Conservation (phyloP, 2,329 filamentous ascomycete species). For the Nemania diffusa region DNA sequence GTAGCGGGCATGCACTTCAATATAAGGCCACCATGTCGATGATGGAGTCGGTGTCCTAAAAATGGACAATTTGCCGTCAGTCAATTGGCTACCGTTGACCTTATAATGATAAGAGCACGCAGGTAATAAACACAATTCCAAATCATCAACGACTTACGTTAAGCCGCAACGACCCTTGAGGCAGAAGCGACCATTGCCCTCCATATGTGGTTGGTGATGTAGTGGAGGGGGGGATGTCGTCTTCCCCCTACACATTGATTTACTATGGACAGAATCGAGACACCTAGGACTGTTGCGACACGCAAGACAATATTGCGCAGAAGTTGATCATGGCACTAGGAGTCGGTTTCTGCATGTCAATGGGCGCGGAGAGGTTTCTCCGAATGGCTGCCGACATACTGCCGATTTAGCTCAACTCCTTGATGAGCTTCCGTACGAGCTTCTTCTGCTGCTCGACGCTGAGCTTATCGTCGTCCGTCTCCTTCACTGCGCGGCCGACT, state of each 20-base stretch:
- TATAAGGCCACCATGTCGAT: constrained; percentile 29
- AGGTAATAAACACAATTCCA: constrained; percentile 31
- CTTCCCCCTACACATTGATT: constrained; percentile 16
- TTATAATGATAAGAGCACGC: constrained; percentile 28
- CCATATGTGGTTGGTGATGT: constrained; percentile 19
- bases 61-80: constrained; percentile 27
- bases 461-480: constrained; percentile 77
- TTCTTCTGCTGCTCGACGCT: constrained; percentile 75
- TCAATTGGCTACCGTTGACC: constrained; percentile 25
- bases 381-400: constrained; percentile 25
- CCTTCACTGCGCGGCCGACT: constrained; percentile 80
- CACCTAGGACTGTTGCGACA: not conserved
- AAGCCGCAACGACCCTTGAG: constrained; percentile 18
- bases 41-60: constrained; percentile 23
- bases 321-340: not conserved
- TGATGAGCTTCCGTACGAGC: constrained; percentile 73
- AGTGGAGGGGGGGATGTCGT: constrained; percentile 4
- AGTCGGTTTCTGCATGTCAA: constrained; percentile 9
- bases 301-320: constrained; percentile 7
- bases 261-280: constrained; percentile 12
- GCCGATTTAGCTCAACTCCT: constrained; percentile 60
- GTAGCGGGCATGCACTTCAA: constrained; percentile 26
- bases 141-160: constrained; percentile 35
- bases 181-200: constrained; percentile 21
- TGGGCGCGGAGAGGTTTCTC: constrained; percentile 5